Evolutionary conservation across 768 basidiomycete genomes (phyloP).

Genomic region (Suillus clintonianus): DNA sequence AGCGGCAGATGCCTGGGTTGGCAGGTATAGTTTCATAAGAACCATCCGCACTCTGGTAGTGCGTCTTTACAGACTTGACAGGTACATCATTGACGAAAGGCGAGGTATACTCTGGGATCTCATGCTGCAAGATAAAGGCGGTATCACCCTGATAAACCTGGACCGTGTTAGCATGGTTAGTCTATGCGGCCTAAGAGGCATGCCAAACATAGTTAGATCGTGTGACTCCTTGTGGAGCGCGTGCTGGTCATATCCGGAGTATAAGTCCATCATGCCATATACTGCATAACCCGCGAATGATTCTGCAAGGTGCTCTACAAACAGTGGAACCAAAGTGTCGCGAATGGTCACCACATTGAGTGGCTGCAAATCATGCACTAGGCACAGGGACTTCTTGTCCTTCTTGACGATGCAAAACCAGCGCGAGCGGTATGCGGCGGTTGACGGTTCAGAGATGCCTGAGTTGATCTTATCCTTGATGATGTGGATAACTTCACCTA

Average conservation of each 20-base stretch:
- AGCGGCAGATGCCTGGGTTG: slow-evolving; percentile 38
- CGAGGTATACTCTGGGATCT: slow-evolving; percentile 39
- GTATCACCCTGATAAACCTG: slow-evolving; percentile 44
- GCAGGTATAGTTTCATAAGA: slow-evolving; percentile 35
- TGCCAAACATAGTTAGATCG: slow-evolving; percentile 45
- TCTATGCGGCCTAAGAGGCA: slow-evolving; percentile 33
- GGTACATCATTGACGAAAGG: slow-evolving; percentile 44
- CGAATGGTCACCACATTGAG: slow-evolving; percentile 39
- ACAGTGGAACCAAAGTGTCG: slow-evolving; percentile 20
- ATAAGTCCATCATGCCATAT: slow-evolving; percentile 36
- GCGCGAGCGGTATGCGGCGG: too few species aligned
- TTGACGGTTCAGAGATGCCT: too few species aligned
- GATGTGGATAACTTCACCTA: too few species aligned
- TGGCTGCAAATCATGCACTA: slow-evolving; percentile 40
- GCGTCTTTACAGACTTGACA: slow-evolving; percentile 34
- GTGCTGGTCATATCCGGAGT: slow-evolving; percentile 40
- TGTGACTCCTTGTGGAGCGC: slow-evolving; percentile 27
- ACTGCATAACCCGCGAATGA: slow-evolving; percentile 33
- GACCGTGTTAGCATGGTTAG: slow-evolving; percentile 41
- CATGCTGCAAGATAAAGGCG: slow-evolving; percentile 35
- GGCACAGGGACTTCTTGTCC: slow-evolving; percentile 33
- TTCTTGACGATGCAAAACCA: slow-evolving; percentile 29
- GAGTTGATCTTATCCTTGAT: too few species aligned
- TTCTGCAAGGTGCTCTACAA: slow-evolving; percentile 30
- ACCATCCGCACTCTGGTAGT: slow-evolving; percentile 30